These are phyloP conservation scores for Xylariaceae sp. DNA, from an alignment of 2,329 filamentous ascomycete genomes.

Conservation along the genomic window DNA sequence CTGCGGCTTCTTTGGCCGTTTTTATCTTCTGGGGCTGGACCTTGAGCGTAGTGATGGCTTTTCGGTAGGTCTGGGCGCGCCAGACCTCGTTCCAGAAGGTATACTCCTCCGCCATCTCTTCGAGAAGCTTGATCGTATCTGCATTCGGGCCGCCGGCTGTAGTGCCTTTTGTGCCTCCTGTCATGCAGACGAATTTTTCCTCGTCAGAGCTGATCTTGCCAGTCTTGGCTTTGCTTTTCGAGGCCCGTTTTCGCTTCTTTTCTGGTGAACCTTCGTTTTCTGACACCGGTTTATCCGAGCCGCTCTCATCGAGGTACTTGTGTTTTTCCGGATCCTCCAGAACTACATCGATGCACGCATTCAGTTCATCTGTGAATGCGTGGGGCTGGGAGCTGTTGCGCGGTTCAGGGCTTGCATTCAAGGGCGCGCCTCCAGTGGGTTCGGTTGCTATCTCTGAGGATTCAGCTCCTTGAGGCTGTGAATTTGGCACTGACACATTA, in stretches of 20 bases:
- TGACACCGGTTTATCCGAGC: background rate
- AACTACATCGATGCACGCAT: slow-evolving; percentile 14
- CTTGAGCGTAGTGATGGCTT: slow-evolving; percentile 67
- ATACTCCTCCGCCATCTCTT: slow-evolving; percentile 77
- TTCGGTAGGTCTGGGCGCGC: slow-evolving; percentile 70
- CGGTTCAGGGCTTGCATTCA: background rate
- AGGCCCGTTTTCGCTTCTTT: slow-evolving; percentile 6
- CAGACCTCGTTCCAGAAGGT: slow-evolving; percentile 69
- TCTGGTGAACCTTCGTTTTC: slow-evolving; percentile 5
- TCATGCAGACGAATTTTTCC: slow-evolving; percentile 51
- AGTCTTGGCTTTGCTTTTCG: background rate
- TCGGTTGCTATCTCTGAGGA: background rate
- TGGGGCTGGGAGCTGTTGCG: background rate
- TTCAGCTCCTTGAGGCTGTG: slow-evolving; percentile 8
- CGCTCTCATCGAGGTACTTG: slow-evolving; percentile 9
- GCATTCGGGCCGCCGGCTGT: slow-evolving; percentile 61
- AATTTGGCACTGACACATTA: slow-evolving; percentile 11
- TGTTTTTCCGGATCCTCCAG: slow-evolving; percentile 16
- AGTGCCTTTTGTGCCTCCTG: slow-evolving; percentile 42
- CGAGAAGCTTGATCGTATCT: slow-evolving; percentile 68
- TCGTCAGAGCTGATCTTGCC: slow-evolving; percentile 29
- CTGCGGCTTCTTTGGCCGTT: slow-evolving; percentile 63
- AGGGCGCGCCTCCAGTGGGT: background rate
- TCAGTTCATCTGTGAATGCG: slow-evolving; percentile 11
- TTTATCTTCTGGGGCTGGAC: slow-evolving; percentile 58